Evolutionary conservation across 2,329 filamentous ascomycete genomes (phyloP), one percentile per base, ranked within the genome.

Genomic region (Huntiella decipiens): DNA sequence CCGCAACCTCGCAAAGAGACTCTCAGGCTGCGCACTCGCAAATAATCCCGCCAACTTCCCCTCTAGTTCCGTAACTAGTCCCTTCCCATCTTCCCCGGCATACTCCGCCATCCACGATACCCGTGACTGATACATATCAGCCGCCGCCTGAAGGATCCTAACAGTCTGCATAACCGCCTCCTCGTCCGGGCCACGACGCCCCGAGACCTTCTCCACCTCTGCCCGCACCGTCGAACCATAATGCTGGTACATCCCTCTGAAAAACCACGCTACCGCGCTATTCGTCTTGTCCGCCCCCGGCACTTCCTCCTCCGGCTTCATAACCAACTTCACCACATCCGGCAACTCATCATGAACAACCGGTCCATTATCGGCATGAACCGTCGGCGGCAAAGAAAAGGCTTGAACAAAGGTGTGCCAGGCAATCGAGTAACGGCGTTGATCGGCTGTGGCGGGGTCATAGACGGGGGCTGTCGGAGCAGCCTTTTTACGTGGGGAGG

Each of bases 331-430:
- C 8, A 79, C 60, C 34, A 73, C 69, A 31, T 68, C 61, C 49
- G 64, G 58, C 54, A 78, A 77, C 5, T 58, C 59, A 17, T 53
- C 54, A 50, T 69, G 64, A 5, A 58, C 70, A 54, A 72, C 72
- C 17, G 67, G 70, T 54, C 73, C 70, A 54, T 73, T 68, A 5
- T 62, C 64, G 2, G 71, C 61, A 38, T 47, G 38, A n/a, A 71
- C 68, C 7, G 70, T 71, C n/a, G 65, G 58, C 6, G 73, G 71
- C 16, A 79, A 62, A 40, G 66, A 65, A 39, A 79, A 70, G 32
- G 63, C 63, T 28, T 70, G 65, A 12, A 74, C 78, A 50, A 78
- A 73, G 22, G 64, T 60, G 55, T 75, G 70, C 76, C 76, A 79
- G 48, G 74, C 72, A 51, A 69, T 63, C 55, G 78, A 73, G 65